Evolutionary conservation across 139 green algal species (phyloP).

Genomic region (Chlorella ohadii): DNA sequence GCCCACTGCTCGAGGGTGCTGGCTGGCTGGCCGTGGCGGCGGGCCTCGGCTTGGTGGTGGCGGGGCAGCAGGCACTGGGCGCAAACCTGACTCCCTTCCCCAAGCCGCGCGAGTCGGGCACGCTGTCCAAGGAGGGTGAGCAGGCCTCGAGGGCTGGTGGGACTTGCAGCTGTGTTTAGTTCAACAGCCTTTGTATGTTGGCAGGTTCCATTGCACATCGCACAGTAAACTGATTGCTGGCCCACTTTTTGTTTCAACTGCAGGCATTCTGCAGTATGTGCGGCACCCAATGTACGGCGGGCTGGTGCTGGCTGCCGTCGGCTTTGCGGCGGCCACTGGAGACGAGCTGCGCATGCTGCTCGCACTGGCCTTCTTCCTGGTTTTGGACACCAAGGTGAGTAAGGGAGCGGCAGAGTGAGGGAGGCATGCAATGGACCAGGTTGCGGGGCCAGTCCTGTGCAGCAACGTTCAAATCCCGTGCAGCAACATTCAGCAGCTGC

Average conservation of each 20-base stretch:
- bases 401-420: too few relatives aligned
- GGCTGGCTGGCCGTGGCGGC: constrained; percentile 14
- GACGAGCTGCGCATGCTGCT: constrained; percentile 58
- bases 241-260: constrained; percentile 21
- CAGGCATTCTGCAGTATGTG: constrained; percentile 52
- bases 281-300: constrained; percentile 67
- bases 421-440: too few relatives aligned
- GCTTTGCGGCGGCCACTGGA: constrained; percentile 41
- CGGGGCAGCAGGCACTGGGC: constrained; percentile 52
- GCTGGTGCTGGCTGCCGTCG: constrained; percentile 50
- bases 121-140: constrained; percentile 22
- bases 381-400: constrained; percentile 59
- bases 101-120: constrained; percentile 49
- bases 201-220: too few relatives aligned
- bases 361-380: constrained; percentile 41
- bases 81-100: constrained; percentile 61
- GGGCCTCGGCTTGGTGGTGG: constrained; percentile 56
- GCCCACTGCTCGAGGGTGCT: not conserved
- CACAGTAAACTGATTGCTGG: too few relatives aligned
- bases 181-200: too few relatives aligned
- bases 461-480: too few relatives aligned
- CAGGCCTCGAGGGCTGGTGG: too few relatives aligned
- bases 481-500: too few relatives aligned
- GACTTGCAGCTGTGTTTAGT: too few relatives aligned
- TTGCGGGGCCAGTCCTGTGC: too few relatives aligned